Conservation (phyloP, 306 rosid species). For the Vigna unguiculata region DNA sequence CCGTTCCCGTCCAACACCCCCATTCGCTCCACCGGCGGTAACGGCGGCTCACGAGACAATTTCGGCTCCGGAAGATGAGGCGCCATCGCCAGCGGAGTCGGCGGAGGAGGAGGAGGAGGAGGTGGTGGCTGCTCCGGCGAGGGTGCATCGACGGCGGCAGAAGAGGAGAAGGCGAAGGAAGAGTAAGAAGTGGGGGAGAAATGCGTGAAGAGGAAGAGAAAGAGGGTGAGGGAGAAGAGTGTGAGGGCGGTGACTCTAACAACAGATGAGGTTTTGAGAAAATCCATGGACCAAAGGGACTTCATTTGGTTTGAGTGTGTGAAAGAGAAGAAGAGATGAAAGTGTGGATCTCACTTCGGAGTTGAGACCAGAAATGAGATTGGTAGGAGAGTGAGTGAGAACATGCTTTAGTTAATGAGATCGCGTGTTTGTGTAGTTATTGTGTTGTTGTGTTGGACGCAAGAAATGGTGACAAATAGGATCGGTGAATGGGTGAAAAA, state of each 20-base stretch:
- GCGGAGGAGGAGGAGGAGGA: not conserved
- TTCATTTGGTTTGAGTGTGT: conserved; percentile 41
- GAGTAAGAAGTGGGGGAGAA: conserved; percentile 26
- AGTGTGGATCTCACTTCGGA: not conserved
- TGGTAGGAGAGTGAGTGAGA: not conserved
- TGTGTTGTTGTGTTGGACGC: not conserved
- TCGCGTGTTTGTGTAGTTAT: not conserved
- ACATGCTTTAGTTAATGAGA: not conserved
- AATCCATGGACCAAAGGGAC: conserved; percentile 40
- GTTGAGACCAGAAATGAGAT: not conserved
- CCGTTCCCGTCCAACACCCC: conserved; percentile 82
- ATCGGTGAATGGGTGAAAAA: not conserved
- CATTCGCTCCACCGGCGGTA: conserved; percentile 63
- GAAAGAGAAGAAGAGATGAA: not conserved
- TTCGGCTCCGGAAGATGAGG: not conserved
- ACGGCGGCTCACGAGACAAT: conserved; percentile 34
- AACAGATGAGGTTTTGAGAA: conserved; percentile 55
- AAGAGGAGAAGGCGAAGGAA: conserved; percentile 43
- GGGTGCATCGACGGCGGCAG: not conserved
- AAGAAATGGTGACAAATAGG: not conserved
- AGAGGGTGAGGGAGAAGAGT: conserved; percentile 60
- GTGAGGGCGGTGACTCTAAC: conserved; percentile 58
- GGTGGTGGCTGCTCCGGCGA: conserved; percentile 17
- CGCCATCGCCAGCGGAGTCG: not conserved
- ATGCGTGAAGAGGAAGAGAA: conserved; percentile 54